Conservation (phyloP, 179 eudicot species). For the Pouteria campechiana region DNA sequence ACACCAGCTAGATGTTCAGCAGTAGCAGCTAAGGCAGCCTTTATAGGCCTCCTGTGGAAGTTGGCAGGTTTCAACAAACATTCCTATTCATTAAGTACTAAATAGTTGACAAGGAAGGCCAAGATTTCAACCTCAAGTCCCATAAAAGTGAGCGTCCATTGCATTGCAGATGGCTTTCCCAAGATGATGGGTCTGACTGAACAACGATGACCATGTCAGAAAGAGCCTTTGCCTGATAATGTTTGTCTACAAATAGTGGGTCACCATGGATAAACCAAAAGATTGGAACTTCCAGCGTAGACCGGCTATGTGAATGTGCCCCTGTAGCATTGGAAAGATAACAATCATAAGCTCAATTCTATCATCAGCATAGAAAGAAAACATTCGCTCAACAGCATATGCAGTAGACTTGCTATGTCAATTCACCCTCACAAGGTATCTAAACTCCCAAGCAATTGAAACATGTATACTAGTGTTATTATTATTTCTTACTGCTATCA, state of each 20-base stretch:
- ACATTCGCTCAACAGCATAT: too few species aligned
- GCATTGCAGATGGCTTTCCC: conserved; percentile 98
- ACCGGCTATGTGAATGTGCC: conserved; percentile 74
- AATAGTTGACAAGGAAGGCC: not conserved
- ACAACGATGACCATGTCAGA: conserved; percentile 92
- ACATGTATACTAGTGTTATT: too few species aligned
- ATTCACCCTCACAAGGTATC: not conserved
- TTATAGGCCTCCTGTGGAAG: conserved; percentile 62
- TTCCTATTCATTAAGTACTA: not conserved
- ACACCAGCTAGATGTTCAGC: conserved; percentile 92
- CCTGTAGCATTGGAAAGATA: conserved; percentile 39
- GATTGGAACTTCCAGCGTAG: conserved; percentile 79
- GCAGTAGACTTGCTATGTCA: too few species aligned
- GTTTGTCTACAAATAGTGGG: conserved; percentile 77
- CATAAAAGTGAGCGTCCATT: conserved; percentile 70
- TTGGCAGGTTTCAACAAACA: not conserved
- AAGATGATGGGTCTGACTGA: conserved; percentile 79
- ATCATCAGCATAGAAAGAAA: not conserved
- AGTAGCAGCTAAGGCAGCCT: conserved; percentile 87
- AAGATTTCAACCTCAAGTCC: conserved; percentile 64
- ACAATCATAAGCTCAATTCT: not conserved
- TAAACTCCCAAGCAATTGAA: too few species aligned
- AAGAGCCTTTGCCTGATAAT: conserved; percentile 92
- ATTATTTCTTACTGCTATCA: too few species aligned
- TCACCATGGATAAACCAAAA: conserved; percentile 91